Base-by-base conservation (phyloP, 495 filamentous ascomycete species). In the Penicillium fimorum region DNA sequence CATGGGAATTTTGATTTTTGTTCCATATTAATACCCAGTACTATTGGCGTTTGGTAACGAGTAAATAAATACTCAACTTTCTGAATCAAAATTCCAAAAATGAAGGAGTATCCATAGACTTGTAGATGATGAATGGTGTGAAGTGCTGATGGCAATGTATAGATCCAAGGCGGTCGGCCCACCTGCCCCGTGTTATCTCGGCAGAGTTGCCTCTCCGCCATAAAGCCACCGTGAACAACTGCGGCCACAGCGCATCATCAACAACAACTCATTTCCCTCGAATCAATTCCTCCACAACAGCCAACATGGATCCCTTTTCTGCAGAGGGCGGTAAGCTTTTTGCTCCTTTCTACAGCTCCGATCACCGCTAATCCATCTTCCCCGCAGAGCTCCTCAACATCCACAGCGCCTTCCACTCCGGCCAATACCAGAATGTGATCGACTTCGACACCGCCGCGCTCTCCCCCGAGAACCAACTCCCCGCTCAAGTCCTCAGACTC, bases 341-440 rank as follows among this genome's bases (percentile, higher is more conserved):
- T 15, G 11, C 3, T 30, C 20, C 13, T 29, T 48, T 17, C 43
- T 13, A n/a, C 29, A 47, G 30, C 15, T 30, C 49, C 33, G 49
- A 43, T 13, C 48, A 41, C 22, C 15, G 46, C 60, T 59, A 40
- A 63, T 43, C 7, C 17, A 56, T 12, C 32, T 53, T 17, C 59
- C 40, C 47, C 49, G n/a, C 66, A 88, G 94, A 98, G 77, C 85
- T 98, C 62, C 85, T 96, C 71, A 96, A 92, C 79, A 86, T 97
- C 70, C 90, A 94, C 83, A 96, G 88, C 76, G 83, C 89, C 78
- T 97, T 96, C 83, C 88, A 94, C 80, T 89, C 92, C 69, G 90
- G 89, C 68, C 90, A 93, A 76, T 96, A 90, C 82, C 77, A 87
- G 50, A 76, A 83, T 53, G 91, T 94, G 59, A 70, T 93, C 73